Evolutionary conservation across 306 rosid genomes (phyloP), one percentile per base, ranked within the genome.

Genomic region (Sicyos edulis): DNA sequence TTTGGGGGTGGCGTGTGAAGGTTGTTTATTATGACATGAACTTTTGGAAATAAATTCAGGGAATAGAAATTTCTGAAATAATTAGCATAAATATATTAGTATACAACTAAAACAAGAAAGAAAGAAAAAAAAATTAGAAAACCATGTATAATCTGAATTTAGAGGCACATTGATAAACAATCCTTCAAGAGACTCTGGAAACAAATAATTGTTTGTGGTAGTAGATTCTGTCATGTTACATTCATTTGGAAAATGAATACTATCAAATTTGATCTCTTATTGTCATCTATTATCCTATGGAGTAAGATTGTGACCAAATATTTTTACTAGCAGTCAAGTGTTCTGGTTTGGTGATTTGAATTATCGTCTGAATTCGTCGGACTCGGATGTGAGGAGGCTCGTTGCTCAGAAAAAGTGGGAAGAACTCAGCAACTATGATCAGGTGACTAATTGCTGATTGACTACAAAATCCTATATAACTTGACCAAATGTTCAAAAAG

Each of bases 341-440:
- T 89, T 93, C 87, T 93, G 97, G 99, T 87, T 93, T 26, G 97
- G 99, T 54, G 97, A 93, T 77, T 86, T 93, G 86, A 93, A 93
- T 76, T 93, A 91, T 75, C 99, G 99, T 8, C 83, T 93, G 85
- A 87, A 82, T 45, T 78, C 88, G 88, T 71, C 82, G 82, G 97
- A 91, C 32, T 54, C 22, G 0, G 87, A 91, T 50, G 85, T 81
- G 29, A 81, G 97, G 77, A 85, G 80, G 76, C 80, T 91, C 37
- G 80, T 93, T 54, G 85, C 86, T 74, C 80, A 75, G 72, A 87
- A 85, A 77, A 82, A 74, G 45, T 93, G 97, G 99, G 83, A 85
- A 55, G 92, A 93, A 77, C 88, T 93, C 61, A 71, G 82, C 78
- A 85, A 80, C 64, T 71, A 76, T 74, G 99, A 93, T 83, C 99